Conservation (phyloP, 208 protist species). For the Naegleria lovaniensis region DNA sequence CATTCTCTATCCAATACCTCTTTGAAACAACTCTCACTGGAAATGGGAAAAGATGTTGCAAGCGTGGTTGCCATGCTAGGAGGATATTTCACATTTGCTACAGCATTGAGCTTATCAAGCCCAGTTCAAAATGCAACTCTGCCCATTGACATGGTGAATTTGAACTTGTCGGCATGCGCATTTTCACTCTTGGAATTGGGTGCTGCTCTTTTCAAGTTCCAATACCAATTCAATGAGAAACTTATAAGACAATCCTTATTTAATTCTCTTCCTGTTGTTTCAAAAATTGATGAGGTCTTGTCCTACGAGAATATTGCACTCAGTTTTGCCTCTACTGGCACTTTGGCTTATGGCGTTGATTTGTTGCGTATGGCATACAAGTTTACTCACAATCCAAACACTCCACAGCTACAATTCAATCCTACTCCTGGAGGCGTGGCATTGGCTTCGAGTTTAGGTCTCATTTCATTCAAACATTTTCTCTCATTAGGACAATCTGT, state of each 20-base stretch:
- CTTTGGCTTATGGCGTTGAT: not conserved
- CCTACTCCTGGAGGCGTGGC: not conserved
- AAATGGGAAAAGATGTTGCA: not conserved
- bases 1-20: not conserved
- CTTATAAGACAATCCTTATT: not conserved
- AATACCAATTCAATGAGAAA: not conserved
- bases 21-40: not conserved
- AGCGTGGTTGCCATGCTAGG: not conserved
- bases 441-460: not conserved
- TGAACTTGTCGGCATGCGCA: not conserved
- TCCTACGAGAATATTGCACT: not conserved
- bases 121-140: not conserved
- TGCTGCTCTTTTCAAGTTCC: not conserved
- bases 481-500: not conserved
- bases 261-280: not conserved
- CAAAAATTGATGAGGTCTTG: not conserved
- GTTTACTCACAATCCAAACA: not conserved
- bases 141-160: not conserved
- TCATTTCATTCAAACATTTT: not conserved
- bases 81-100: not conserved
- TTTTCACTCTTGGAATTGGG: not conserved
- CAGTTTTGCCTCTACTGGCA: not conserved
- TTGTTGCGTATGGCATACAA: not conserved
- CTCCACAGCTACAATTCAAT: not conserved
- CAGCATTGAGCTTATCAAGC: not conserved